Evolutionary conservation across 1,139 yeast genomes (phyloP), one percentile per base, ranked within the genome.

Genomic region (Suhomyces coccinellae): DNA sequence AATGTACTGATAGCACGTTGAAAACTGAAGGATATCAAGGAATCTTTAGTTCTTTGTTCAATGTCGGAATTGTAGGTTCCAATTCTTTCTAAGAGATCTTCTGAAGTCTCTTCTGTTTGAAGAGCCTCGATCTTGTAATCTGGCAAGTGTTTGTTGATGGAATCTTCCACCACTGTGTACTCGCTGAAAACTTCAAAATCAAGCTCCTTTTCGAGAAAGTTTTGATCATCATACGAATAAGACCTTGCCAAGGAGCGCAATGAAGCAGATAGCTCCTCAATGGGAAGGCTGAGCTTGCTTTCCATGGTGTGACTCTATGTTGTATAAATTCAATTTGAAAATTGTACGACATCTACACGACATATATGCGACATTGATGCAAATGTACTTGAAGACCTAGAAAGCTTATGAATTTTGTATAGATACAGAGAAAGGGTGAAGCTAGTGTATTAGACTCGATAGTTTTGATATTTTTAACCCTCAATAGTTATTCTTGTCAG

Each of bases 21-120:
- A 41, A 64, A 61, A 4, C 61, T 57, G 15, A 56, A 48, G 5
- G 55, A 43, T 7, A 61, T 36, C 6, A 64, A 41, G 27, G 52
- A 53, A 13, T 59, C 63, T 24, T 49, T 49, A 3, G 58, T 46
- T 31, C 53, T 57, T 17, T 50, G 51, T 10, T 52, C 52, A 17
- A 63, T 38, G 2, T 50, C 59, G 3, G 41, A 43, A 47, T 65
- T 65, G 43, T 60, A 63, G 1, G 37, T 46, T 6, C 48, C 46
- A 6, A 58, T 35, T 14, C 57, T 59, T 4, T 36, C 33, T 13
- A 27, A 26, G 8, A 33, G 42, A 6, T 50, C 54, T 26, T 49
- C 52, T 15, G 48, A 43, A 1, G 37, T 17, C 13, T 41, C 44
- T 30, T 38, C 40, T 2, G 33, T 20, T 17, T 20, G 32, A n/a